Evolutionary conservation across 2,329 filamentous ascomycete genomes (phyloP), one percentile per base, ranked within the genome.

Genomic region (Nothomitra cinnamomea): DNA sequence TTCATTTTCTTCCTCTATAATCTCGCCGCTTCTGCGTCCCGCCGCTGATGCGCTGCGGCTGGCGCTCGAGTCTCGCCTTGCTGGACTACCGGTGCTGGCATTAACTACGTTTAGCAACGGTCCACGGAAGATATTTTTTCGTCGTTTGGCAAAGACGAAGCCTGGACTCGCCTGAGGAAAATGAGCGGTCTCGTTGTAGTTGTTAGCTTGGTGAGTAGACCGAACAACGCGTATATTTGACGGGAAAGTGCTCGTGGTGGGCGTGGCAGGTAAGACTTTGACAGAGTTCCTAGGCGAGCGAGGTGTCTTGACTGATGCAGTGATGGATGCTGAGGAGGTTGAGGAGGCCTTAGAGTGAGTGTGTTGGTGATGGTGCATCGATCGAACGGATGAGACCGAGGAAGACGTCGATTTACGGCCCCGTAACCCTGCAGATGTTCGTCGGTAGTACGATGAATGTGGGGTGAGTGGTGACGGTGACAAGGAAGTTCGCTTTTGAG

Each of bases 381-480:
- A 94, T 55, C 92, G 83, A 55, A 98, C 83, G 0, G 88, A 95
- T 0, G 88, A 95, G 15, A 98, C 82, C 0, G 89, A 96, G 0
- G 88, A 95, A 0, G 88, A 95, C 0, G 92, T 98, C 0, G 90
- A 96, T 66, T 96, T 96, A 56, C 92, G 80, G 38, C 92, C 90
- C 25, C 89, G 80, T 45, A 96, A 76, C 28, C 90, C 89, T 43
- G 77, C 79, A 3, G 87, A 94, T 1, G 87, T 80, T 36, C 88
- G 83, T 10, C 92, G 81, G 24, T 49, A 49, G 61, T 94, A 84
- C 0, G 85, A 86, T 3, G 87, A 88, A 40, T 88, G 83, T 2
- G 92, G 90, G 0, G 92, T 96, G 41, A 95, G 67, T 0, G 92
- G 90, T 2, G 82, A 83, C 0, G 92, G 92, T 0, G 87, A 94